Base-by-base conservation (phyloP, 495 filamentous ascomycete genomes). In the Tetracladium setigerum region DNA sequence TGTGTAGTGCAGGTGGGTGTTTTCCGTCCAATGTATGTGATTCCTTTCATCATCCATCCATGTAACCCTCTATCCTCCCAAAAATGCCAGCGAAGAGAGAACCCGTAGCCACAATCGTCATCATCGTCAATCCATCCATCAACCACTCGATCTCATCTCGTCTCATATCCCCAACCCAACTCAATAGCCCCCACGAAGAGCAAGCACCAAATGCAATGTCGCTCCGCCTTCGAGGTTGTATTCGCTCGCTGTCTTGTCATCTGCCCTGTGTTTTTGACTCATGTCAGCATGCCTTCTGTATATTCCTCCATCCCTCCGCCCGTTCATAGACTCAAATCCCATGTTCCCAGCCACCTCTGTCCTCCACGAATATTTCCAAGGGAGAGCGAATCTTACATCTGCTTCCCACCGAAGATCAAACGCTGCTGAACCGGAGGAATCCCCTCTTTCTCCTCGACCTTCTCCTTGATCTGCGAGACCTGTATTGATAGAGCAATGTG, bases 391-490 rank as follows among this genome's bases (percentile, higher is more conserved):
- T 30, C 79, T 41, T 72, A 96, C 92, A 98, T 95, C 62, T 98
- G 92, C 69, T 98, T 98, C 52, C 92, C 92, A 37, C 89, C 89
- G 59, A 80, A 96, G 61, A 98, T 98, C 41, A 98, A 70, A 31
- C 94, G 82, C 71, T 98, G 92, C 66, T 98, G 92, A 18, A 95
- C 91, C 14, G 92, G 92, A 24, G 92, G 92, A 62, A 98, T 97
- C 19, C 92, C 92, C 65, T 97, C 94, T 63, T 95, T 95, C 70
- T 97, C 92, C 65, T 98, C 92, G 31, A 98, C 92, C 51, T 87
- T 87, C 71, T 97, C 94, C 73, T 98, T 98, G 73, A 98, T 95
- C 55, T 85, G 78, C 36, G 86, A 83, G 58, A 97, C 87, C 89
- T 95, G 50, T 15, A 30, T 17, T 8, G 32, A 34, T 9, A 34